Evolutionary conservation across 257 asterid genomes (phyloP).

Genomic region (Nicotiana tomentosiformis): DNA sequence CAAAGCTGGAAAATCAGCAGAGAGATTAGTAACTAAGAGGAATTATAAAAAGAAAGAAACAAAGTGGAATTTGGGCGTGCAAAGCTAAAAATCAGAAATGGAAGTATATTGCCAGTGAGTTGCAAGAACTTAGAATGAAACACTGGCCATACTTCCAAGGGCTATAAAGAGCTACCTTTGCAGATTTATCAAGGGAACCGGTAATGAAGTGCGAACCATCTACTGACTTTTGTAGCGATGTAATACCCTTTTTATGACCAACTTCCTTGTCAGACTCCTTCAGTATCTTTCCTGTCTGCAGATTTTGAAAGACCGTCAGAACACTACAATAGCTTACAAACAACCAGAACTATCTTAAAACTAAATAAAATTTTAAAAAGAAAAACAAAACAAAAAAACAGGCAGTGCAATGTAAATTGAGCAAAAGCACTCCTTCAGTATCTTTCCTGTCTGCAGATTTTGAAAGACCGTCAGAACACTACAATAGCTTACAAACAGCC

Average conservation of each 20-base stretch:
- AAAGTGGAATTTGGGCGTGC: background rate
- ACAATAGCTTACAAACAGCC: background rate
- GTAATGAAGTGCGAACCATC: slow-evolving; percentile 81
- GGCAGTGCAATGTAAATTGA: background rate
- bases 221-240: slow-evolving; percentile 68
- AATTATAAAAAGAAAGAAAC: background rate
- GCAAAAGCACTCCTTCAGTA: slow-evolving; percentile 37
- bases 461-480: background rate
- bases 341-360: background rate
- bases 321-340: background rate
- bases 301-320: background rate
- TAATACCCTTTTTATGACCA: slow-evolving; percentile 70
- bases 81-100: background rate
- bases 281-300: slow-evolving; percentile 68
- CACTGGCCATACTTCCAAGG: background rate
- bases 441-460: slow-evolving; percentile 57
- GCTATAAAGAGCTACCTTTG: slow-evolving; percentile 47
- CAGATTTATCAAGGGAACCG: slow-evolving; percentile 88
- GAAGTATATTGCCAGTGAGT: background rate
- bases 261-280: slow-evolving; percentile 68
- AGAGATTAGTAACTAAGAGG: background rate
- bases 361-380: background rate
- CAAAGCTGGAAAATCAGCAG: slow-evolving; percentile 58
- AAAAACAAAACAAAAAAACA: background rate
- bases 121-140: background rate